A percentile compares a stretch with the other conserved stretches of the same genome.
These are phyloP conservation scores for Xerocomus potaroensis DNA, from an alignment of 768 basidiomycete genomes.

Conservation along the genomic window DNA sequence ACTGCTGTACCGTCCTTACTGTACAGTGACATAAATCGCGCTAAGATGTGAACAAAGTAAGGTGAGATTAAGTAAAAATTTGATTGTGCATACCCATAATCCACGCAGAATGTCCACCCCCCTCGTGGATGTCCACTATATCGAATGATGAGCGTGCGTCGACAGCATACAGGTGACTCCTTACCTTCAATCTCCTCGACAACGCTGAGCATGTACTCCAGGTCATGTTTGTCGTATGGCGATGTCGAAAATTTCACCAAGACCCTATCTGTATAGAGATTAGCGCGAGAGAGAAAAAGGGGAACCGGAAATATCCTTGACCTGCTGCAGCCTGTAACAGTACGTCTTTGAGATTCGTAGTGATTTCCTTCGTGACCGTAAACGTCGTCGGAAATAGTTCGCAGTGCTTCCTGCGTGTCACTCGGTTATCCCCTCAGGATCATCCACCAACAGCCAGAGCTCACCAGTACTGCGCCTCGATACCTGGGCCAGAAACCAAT, in stretches of 20 bases:
- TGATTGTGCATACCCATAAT: constrained; percentile 18
- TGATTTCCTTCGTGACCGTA: constrained; percentile 16
- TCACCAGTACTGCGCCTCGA: constrained; percentile 30
- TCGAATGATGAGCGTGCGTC: background rate
- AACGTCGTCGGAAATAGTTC: constrained; percentile 28
- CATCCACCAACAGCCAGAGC: background rate
- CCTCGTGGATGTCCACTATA: constrained; percentile 10
- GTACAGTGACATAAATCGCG: constrained; percentile 29
- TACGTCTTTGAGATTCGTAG: constrained; percentile 16
- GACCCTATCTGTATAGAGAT: constrained; percentile 20
- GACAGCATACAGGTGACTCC: background rate
- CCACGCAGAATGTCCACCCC: constrained; percentile 20
- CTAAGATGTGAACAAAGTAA: constrained; percentile 11
- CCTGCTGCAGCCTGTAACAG: constrained; percentile 30
- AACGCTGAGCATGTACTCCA: constrained; percentile 25
- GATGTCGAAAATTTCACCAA: constrained; percentile 32
- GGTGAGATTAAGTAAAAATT: background rate
- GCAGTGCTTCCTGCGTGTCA: constrained; percentile 26
- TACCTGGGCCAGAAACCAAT: constrained; percentile 15
- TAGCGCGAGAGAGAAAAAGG: background rate
- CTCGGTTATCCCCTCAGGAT: background rate
- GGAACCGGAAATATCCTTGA: background rate
- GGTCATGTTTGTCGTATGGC: constrained; percentile 20
- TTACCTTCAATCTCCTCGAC: constrained; percentile 28
- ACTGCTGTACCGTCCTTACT: constrained; percentile 15